phyloP scores from a whole-genome alignment of 495 filamentous ascomycete species.

The Talaromyces thailandensis region DNA sequence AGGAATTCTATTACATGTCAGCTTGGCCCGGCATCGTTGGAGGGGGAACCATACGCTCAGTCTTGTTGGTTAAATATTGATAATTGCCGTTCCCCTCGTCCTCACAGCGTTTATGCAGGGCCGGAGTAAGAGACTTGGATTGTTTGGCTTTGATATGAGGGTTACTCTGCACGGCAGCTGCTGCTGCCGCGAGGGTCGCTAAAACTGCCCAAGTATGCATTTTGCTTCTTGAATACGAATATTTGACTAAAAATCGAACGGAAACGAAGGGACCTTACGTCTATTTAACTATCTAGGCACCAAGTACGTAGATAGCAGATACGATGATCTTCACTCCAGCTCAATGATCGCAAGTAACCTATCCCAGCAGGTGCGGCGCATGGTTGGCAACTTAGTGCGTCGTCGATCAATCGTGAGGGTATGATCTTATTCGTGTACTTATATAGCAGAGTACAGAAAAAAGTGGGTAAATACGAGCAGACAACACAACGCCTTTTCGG shows the following conservation, averaged over 20 bases:
- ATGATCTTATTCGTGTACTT: background rate
- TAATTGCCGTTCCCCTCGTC: background rate
- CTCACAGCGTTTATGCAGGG: background rate
- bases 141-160: slow-evolving; percentile 4
- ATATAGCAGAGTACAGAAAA: background rate
- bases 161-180: slow-evolving; percentile 4
- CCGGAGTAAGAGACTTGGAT: background rate
- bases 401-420: background rate
- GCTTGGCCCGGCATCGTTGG: no score
- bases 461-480: background rate
- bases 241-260: background rate
- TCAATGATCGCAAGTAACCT: background rate
- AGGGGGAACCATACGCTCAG: background rate
- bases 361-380: background rate
- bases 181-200: background rate
- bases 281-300: background rate
- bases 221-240: background rate
- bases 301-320: background rate
- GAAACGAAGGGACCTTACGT: background rate
- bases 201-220: background rate
- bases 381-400: background rate
- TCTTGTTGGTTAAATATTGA: background rate
- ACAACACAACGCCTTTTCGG: background rate
- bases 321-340: background rate
- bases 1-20: slow-evolving; percentile 36